Percentiles rank a stretch among this genome's conserved stretches.
Evolutionary conservation across 2,329 filamentous ascomycete species (phyloP).

Genomic region (Sporothrix brunneoviolacea): DNA sequence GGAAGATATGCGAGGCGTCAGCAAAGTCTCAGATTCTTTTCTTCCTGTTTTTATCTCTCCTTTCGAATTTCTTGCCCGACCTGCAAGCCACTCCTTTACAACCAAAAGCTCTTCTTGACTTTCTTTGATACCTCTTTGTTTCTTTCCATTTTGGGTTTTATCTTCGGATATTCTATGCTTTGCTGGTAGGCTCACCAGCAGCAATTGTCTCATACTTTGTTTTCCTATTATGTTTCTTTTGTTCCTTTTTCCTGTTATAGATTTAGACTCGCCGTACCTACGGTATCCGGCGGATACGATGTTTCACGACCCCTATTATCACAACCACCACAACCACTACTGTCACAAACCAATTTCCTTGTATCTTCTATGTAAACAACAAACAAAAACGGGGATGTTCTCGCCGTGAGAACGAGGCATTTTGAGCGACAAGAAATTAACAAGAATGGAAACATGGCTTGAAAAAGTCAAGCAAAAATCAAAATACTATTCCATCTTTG

Average conservation of each 20-base stretch:
- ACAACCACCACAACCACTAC: neutral
- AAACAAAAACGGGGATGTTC: too few relatives aligned
- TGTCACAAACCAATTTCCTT: conserved; percentile 1
- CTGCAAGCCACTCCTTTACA: neutral
- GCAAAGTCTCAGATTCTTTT: neutral
- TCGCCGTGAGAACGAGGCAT: too few relatives aligned
- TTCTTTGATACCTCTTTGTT: neutral
- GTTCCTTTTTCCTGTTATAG: neutral
- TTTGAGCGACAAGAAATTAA: too few relatives aligned
- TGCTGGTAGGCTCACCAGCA: neutral
- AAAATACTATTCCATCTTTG: too few relatives aligned
- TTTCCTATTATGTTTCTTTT: neutral
- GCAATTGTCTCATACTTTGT: neutral
- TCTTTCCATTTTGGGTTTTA: neutral
- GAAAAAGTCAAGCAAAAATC: too few relatives aligned
- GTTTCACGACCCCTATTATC: conserved; percentile 14
- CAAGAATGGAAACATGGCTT: too few relatives aligned
- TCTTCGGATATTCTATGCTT: neutral
- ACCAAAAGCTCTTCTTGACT: too few relatives aligned
- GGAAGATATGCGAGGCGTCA: neutral
- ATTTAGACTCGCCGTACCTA: conserved; percentile 2
- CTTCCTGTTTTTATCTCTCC: neutral
- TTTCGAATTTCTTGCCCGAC: neutral
- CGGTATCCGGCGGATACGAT: conserved; percentile 6
- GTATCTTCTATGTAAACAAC: conserved; percentile 7